Conservation (phyloP, 1,139 yeast species). For the Yamadazyma friedrichii region DNA sequence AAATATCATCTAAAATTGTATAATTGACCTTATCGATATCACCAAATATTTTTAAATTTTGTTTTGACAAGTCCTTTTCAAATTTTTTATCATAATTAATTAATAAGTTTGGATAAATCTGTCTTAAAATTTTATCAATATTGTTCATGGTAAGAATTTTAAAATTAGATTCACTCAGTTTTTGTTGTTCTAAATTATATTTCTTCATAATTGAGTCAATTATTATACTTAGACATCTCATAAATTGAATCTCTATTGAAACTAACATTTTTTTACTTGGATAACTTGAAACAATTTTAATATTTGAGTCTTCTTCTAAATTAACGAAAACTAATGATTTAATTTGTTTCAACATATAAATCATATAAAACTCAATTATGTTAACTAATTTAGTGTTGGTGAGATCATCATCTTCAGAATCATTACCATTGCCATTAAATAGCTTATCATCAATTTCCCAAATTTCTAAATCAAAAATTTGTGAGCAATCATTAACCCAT, state of each 20-base stretch:
- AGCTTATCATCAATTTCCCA: conserved; percentile 34
- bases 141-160: conserved; percentile 48
- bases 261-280: conserved; percentile 45
- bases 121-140: conserved; percentile 36
- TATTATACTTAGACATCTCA: conserved; percentile 44
- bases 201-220: conserved; percentile 46
- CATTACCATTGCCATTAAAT: conserved; percentile 1
- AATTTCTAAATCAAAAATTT: conserved; percentile 43
- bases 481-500: conserved; percentile 50
- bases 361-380: conserved; percentile 38
- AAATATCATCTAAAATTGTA: conserved; percentile 43
- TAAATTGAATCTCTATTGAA: conserved; percentile 47
- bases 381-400: conserved; percentile 34
- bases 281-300: conserved; percentile 32
- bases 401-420: conserved; percentile 4
- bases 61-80: conserved; percentile 36
- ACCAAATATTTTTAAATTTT: conserved; percentile 41
- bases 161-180: conserved; percentile 21
- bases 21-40: conserved; percentile 45
- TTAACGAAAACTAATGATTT: conserved; percentile 27
- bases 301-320: conserved; percentile 16
- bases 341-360: conserved; percentile 32
- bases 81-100: conserved; percentile 34
- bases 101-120: conserved; percentile 34
- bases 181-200: conserved; percentile 31